phyloP scores from a whole-genome alignment of 2,329 filamentous ascomycete genomes.

The Chaetomiaceae sp. region DNA sequence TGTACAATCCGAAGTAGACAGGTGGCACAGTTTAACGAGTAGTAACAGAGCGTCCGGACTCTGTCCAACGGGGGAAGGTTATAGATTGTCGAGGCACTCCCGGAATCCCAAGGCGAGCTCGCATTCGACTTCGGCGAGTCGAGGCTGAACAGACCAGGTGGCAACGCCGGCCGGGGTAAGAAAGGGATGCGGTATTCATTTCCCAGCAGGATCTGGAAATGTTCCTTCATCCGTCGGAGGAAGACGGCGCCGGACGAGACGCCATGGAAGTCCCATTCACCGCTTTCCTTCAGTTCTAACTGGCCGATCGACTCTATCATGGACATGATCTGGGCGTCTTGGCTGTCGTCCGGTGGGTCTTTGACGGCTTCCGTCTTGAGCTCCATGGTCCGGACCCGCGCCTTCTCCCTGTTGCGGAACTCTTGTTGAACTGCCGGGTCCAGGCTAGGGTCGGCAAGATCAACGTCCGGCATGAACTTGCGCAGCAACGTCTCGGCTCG shows the following conservation, averaged over 20 bases:
- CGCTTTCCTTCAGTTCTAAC: constrained; percentile 84
- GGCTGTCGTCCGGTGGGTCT: constrained; percentile 36
- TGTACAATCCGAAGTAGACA: constrained; percentile 69
- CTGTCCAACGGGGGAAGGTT: constrained; percentile 65
- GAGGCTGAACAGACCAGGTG: constrained; percentile 51
- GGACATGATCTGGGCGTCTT: constrained; percentile 75
- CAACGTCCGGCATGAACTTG: constrained; percentile 76
- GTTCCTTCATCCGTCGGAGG: constrained; percentile 77
- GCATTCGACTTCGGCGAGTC: constrained; percentile 65
- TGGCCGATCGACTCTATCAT: constrained; percentile 94
- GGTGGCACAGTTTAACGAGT: constrained; percentile 54
- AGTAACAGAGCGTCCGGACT: constrained; percentile 51
- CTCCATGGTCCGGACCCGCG: constrained; percentile 43
- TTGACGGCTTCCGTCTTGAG: constrained; percentile 35
- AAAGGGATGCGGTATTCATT: constrained; percentile 58
- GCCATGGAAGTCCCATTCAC: constrained; percentile 92
- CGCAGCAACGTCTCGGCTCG: constrained; percentile 77
- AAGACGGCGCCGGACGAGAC: constrained; percentile 90
- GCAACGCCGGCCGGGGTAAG: constrained; percentile 48
- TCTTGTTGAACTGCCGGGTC: constrained; percentile 73
- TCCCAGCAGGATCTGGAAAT: constrained; percentile 74
- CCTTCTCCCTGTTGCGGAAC: constrained; percentile 52
- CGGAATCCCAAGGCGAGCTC: constrained; percentile 59
- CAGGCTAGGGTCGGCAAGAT: constrained; percentile 78
- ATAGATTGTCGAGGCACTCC: constrained; percentile 48